phyloP scores from a whole-genome alignment of 768 basidiomycete species.

The Russula brevipes region DNA sequence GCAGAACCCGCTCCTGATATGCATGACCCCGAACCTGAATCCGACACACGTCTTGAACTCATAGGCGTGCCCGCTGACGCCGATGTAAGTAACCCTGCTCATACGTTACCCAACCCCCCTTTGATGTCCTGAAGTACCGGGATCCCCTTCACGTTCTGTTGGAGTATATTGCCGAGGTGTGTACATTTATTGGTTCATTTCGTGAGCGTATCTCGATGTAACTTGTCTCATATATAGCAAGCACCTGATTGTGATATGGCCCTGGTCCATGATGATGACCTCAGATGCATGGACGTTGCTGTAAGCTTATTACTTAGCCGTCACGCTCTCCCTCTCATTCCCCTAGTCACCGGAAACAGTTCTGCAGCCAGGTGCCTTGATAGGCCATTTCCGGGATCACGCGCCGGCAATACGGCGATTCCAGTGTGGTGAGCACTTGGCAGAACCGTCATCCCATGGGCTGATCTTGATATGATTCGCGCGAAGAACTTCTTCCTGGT shows the following conservation, averaged over 20 bases:
- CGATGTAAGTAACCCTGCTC: no score
- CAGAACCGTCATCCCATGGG: not conserved
- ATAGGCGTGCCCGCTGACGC: no score
- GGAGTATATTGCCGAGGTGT: not conserved
- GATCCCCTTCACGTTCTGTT: no score
- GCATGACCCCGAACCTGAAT: no score
- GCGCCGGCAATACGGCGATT: not conserved
- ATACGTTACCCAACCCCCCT: no score
- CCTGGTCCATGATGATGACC: not conserved
- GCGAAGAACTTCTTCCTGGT: not conserved
- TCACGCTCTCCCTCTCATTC: no score
- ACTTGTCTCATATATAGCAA: not conserved
- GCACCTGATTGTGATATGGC: not conserved
- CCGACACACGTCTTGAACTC: no score
- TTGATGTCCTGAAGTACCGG: not conserved
- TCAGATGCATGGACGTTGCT: no score
- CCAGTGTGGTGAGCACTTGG: not conserved
- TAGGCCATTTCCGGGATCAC: not conserved
- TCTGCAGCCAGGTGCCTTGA: not conserved
- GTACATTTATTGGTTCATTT: not conserved
- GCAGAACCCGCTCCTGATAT: no score
- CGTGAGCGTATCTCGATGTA: not conserved
- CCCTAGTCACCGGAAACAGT: not conserved
- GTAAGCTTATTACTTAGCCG: no score
- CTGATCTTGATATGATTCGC: not conserved